Percentiles rank a stretch among this genome's conserved stretches.
Evolutionary conservation across 805 yeast species (phyloP).

Genomic region (Soucietia sequanensis): DNA sequence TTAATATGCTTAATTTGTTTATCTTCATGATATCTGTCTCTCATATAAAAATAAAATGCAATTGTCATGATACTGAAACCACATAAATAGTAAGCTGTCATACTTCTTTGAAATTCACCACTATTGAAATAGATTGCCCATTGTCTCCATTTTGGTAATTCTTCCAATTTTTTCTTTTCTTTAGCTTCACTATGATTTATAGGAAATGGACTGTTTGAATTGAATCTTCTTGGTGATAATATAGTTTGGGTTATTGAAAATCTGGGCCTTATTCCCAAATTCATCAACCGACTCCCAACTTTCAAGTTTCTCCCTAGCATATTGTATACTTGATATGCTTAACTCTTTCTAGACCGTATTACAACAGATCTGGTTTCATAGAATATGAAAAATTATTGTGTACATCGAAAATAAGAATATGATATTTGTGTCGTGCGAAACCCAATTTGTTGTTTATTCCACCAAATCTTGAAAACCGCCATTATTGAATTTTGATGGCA

Average conservation of each 20-base stretch:
- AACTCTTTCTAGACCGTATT: too few relatives aligned
- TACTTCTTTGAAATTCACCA: conserved; percentile 51
- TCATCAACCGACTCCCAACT: conserved; percentile 1
- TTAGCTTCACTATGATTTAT: conserved; percentile 28
- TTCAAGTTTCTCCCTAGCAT: too few relatives aligned
- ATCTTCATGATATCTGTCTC: conserved; percentile 64
- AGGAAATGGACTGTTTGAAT: conserved; percentile 37
- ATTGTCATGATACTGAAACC: conserved; percentile 55
- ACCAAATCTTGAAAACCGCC: too few relatives aligned
- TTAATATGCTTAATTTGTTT: conserved; percentile 49
- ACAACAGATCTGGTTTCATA: too few relatives aligned
- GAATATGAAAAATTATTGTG: too few relatives aligned
- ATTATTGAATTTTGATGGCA: too few relatives aligned
- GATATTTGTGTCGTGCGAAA: too few relatives aligned
- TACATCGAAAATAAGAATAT: too few relatives aligned
- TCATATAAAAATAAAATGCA: conserved; percentile 64
- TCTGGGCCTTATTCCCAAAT: background rate
- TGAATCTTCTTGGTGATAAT: too few relatives aligned
- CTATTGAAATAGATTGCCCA: conserved; percentile 47
- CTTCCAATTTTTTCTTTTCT: conserved; percentile 24
- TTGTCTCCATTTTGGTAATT: conserved; percentile 35
- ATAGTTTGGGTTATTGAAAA: too few relatives aligned
- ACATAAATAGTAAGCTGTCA: conserved; percentile 64
- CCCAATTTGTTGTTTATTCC: too few relatives aligned
- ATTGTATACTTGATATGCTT: too few relatives aligned